A percentile compares a stretch with the other conserved stretches of the same genome.
Conservation (phyloP, 495 filamentous ascomycete genomes). For the Daldinia concentrica region DNA sequence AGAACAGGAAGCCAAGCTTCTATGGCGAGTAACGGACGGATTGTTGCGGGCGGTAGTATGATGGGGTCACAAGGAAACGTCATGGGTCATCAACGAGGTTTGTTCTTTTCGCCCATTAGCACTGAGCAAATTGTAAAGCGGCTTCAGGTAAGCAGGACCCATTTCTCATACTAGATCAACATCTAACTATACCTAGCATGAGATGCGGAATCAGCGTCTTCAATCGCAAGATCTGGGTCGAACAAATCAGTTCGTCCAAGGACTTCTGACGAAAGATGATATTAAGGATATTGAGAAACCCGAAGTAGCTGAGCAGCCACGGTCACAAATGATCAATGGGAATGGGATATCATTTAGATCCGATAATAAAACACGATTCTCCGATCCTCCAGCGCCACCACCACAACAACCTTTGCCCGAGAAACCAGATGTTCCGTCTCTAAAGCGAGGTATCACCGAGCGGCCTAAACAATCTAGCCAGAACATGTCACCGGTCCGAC, state of each 20-base stretch:
- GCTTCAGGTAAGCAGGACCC: constrained; percentile 73
- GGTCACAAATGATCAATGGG: constrained; percentile 48
- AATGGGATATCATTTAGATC: constrained; percentile 60
- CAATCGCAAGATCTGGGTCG: constrained; percentile 85
- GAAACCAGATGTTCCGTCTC: constrained; percentile 76
- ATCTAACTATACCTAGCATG: constrained; percentile 64
- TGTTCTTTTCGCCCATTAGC: constrained; percentile 87
- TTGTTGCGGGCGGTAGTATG: constrained; percentile 47
- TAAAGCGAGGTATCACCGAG: constrained; percentile 81
- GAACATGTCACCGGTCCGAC: constrained; percentile 68
- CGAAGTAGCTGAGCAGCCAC: constrained; percentile 56
- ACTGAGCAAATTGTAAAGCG: constrained; percentile 96
- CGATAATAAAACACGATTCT: constrained; percentile 76
- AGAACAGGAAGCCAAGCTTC: constrained; percentile 78
- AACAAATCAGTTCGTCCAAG: constrained; percentile 81
- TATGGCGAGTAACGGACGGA: constrained; percentile 66
- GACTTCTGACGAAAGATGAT: constrained; percentile 75
- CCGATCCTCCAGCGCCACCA: constrained; percentile 89
- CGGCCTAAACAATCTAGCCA: constrained; percentile 65
- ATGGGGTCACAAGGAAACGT: constrained; percentile 66
- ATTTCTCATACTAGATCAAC: constrained; percentile 1
- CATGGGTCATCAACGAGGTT: constrained; percentile 56
- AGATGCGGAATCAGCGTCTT: constrained; percentile 86
- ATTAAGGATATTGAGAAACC: constrained; percentile 69
- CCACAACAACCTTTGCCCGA: constrained; percentile 91